Percentiles rank a stretch among this genome's conserved stretches.
Evolutionary conservation across 345 rosid genomes (phyloP).

Genomic region (Brassica nigra): DNA sequence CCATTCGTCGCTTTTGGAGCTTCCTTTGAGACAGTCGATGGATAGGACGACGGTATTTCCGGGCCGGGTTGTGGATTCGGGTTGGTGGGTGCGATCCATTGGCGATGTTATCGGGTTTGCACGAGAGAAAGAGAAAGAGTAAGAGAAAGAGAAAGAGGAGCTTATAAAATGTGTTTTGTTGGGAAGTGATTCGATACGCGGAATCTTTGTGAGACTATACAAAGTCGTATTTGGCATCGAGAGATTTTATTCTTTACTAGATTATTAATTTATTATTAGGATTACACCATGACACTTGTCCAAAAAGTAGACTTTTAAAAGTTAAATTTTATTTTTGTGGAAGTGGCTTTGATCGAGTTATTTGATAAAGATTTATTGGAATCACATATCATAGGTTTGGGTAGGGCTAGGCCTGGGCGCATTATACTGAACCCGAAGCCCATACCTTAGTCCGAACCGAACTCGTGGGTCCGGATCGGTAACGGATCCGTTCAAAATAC

Average conservation of each 20-base stretch:
- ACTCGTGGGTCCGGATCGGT: no score
- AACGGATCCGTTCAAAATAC: no score
- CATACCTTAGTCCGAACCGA: no score
- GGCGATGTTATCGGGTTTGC: slow-evolving; percentile 31
- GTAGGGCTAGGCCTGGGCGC: no score
- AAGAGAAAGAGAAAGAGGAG: slow-evolving; percentile 6
- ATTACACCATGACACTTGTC: slow-evolving; percentile 22
- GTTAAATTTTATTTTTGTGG: not conserved
- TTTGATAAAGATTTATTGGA: not conserved
- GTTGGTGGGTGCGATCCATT: slow-evolving; percentile 54
- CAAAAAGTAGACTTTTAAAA: not conserved
- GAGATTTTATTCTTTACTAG: not conserved
- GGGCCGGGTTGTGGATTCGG: slow-evolving; percentile 45
- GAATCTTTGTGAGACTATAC: slow-evolving; percentile 25
- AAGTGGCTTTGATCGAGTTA: slow-evolving; percentile 1
- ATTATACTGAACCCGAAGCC: no score
- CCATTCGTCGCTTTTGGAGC: slow-evolving; percentile 93
- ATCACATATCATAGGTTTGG: not conserved
- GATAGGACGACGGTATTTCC: slow-evolving; percentile 59
- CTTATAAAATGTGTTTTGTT: not conserved
- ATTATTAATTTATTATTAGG: slow-evolving; percentile 1
- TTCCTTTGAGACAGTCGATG: slow-evolving; percentile 86
- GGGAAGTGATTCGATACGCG: slow-evolving; percentile 23
- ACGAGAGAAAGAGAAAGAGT: not conserved
- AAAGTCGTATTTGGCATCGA: slow-evolving; percentile 32